Conservation (phyloP, 805 yeast species). For the Metschnikowia baotianmanensis region DNA sequence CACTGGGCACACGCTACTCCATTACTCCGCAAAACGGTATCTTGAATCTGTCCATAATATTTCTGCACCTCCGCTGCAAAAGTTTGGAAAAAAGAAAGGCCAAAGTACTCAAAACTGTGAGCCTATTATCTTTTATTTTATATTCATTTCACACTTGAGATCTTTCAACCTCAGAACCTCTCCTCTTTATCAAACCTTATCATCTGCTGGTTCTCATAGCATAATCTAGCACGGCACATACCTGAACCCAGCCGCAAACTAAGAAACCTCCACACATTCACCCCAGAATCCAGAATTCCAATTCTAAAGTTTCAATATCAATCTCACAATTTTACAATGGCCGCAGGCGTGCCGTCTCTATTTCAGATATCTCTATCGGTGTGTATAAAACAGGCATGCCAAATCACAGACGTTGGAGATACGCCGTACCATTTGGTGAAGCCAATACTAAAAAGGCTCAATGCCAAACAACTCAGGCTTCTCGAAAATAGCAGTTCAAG, state of each 20-base stretch:
- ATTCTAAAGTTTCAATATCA: neutral
- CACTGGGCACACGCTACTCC: no score
- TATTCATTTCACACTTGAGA: no score
- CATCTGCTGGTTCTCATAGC: no score
- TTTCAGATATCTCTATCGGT: constrained; percentile 14
- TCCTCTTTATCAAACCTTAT: no score
- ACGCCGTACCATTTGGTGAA: constrained; percentile 44
- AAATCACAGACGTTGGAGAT: constrained; percentile 20
- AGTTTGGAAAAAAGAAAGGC: no score
- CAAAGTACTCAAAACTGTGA: no score
- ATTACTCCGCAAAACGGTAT: no score
- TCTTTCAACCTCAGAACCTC: no score
- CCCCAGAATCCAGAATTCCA: neutral
- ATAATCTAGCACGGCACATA: no score
- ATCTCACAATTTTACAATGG: neutral
- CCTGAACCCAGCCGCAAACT: neutral
- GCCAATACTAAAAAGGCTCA: constrained; percentile 46
- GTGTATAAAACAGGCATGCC: constrained; percentile 17
- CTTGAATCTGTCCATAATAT: no score
- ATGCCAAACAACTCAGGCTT: constrained; percentile 36
- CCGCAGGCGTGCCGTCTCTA: constrained; percentile 13
- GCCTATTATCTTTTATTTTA: no score
- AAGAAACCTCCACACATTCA: neutral
- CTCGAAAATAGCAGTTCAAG: constrained; percentile 46
- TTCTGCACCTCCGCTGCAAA: no score